Evolutionary conservation across 129 eudicot species (phyloP), one percentile per base, ranked within the genome.

Genomic region (Tanacetum coccineum): DNA sequence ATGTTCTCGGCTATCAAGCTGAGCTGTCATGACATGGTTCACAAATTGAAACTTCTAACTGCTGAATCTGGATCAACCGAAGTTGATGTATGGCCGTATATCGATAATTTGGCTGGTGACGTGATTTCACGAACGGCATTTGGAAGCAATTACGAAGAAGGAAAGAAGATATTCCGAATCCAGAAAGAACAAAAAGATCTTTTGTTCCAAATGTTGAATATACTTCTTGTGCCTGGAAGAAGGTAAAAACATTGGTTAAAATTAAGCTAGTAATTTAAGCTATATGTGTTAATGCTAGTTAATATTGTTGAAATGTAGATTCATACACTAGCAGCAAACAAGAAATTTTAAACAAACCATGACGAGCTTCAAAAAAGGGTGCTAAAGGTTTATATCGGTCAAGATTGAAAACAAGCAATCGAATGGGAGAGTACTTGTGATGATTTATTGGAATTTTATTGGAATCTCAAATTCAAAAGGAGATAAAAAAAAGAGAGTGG

Each of bases 1-100:
- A 71, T 50, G 54, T 61, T 39, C 64, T 22, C 39, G 13, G 84
- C 81, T 26, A 83, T 86, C 53, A 28, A 54, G 49, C 54, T 59
- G 32, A 70, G 85, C 57, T 86, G 87, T 52, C 44, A 21, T 4
- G 70, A 72, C 30, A 83, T 80, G 88, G 64, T 80, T 4, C 51
- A 69, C 53, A 74, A 80, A 72, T 86, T 84, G 93, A 80, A 80
- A 15, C 56, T 30, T 17, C 42, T 77, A 62, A 64, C 73, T 4
- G 8, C 53, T 1, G 30, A 8, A 65, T n/a, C 42, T 3, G 78
- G 74, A 25, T n/a, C 74, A 1, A 13, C 15, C 22, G 79, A 75
- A 68, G 54, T 75, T 11, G 79, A 75, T 19, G 74, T 67, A 51
- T 75, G 79, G 79, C 79, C 79, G 19, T 59, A 75, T 39, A 49